Conservation (phyloP, 805 yeast genomes). For the Wickerhamomyces strasburgensis region DNA sequence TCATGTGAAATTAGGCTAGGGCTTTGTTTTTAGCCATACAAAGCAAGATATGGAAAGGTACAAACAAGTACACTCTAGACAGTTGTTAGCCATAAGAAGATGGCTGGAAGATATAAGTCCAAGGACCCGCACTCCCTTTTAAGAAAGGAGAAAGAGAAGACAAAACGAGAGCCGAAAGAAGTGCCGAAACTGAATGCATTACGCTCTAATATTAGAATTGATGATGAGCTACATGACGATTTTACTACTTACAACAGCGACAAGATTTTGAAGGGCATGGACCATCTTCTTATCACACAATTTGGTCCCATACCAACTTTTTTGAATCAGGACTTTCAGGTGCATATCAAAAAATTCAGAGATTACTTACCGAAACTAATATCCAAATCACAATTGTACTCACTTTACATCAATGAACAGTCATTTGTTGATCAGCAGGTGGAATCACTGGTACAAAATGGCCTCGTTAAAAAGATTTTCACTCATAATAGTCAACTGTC, state of each 20-base stretch:
- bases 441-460: slow-evolving; percentile 33
- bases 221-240: slow-evolving; percentile 1
- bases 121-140: neutral
- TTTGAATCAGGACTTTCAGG: slow-evolving; percentile 14
- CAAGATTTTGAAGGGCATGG: slow-evolving; percentile 3
- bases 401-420: slow-evolving; percentile 40
- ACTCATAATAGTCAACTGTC: slow-evolving; percentile 34
- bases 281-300: slow-evolving; percentile 7
- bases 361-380: slow-evolving; percentile 12
- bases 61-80: no score
- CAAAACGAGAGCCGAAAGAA: slow-evolving; percentile 6
- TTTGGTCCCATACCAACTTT: slow-evolving; percentile 16
- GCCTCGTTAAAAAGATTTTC: slow-evolving; percentile 29
- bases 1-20: no score
- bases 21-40: no score
- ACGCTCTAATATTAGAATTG: neutral
- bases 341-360: slow-evolving; percentile 17
- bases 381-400: slow-evolving; percentile 37
- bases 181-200: slow-evolving; percentile 3
- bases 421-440: slow-evolving; percentile 47
- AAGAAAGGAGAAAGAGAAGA: neutral
- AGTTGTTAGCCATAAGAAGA: neutral
- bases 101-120: neutral
- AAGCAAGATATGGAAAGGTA: no score
- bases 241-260: neutral